phyloP scores from a whole-genome alignment of 768 basidiomycete genomes.

The Panus rudis region DNA sequence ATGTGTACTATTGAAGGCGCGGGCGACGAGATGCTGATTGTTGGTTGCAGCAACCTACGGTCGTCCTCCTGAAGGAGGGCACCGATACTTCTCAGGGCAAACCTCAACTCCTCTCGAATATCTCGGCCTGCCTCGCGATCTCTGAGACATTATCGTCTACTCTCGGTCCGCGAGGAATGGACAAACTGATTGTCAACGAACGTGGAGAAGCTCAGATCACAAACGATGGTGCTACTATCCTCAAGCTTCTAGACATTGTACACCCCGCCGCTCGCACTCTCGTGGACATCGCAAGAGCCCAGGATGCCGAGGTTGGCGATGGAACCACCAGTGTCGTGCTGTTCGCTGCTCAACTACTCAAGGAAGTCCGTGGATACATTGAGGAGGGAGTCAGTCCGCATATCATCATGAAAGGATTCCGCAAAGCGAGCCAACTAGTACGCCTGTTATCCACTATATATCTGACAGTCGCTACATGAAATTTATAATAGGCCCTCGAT shows the following conservation, averaged over 20 bases:
- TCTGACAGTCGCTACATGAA: not conserved
- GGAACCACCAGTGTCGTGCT: conserved; percentile 96
- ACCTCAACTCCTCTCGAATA: conserved; percentile 88
- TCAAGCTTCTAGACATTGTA: conserved; percentile 95
- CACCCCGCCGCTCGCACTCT: conserved; percentile 98
- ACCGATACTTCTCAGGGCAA: conserved; percentile 95
- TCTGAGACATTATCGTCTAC: conserved; percentile 88
- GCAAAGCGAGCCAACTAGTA: conserved; percentile 81
- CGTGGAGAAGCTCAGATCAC: conserved; percentile 97
- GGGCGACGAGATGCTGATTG: conserved; percentile 7
- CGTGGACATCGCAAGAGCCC: conserved; percentile 96
- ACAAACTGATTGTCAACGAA: conserved; percentile 92
- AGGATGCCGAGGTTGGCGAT: conserved; percentile 98
- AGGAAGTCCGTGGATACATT: conserved; percentile 85
- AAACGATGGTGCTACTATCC: conserved; percentile 98
- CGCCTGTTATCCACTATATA: conserved; percentile 26
- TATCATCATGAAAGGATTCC: conserved; percentile 95
- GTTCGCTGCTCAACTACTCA: conserved; percentile 88
- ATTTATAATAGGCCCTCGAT: conserved; percentile 61
- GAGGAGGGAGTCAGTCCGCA: conserved; percentile 98
- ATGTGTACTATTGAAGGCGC: conserved; percentile 9
- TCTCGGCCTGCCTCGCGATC: conserved; percentile 92
- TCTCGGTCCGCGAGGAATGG: conserved; percentile 98
- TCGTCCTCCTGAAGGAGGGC: conserved; percentile 92
- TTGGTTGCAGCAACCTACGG: conserved; percentile 81